Percentiles rank a stretch among this genome's conserved stretches.
phyloP scores from a whole-genome alignment of 148 eudicot species.

The Heliosperma pusillum region DNA sequence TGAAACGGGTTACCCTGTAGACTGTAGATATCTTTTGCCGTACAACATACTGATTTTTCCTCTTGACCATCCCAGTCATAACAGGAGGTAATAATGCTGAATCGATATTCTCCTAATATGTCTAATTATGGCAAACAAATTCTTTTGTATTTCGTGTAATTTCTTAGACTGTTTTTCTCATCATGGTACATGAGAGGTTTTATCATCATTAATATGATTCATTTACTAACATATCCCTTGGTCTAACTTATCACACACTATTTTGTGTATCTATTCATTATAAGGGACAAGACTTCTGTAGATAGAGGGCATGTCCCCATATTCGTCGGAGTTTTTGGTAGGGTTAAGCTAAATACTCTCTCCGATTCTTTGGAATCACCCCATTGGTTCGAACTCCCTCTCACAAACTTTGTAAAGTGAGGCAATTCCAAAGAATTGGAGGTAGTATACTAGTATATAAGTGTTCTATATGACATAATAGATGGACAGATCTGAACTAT shows the following conservation, averaged over 20 bases:
- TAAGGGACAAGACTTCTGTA: neutral
- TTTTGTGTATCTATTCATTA: neutral
- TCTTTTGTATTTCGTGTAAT: neutral
- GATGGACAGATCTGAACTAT: neutral
- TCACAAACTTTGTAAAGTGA: too few species aligned
- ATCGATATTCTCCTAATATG: neutral
- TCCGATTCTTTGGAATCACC: too few species aligned
- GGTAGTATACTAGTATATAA: too few species aligned
- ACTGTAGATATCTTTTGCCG: slow-evolving; percentile 16
- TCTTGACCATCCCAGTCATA: slow-evolving; percentile 8
- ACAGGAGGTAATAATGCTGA: slow-evolving; percentile 16
- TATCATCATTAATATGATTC: too few species aligned
- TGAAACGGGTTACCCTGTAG: slow-evolving; percentile 7
- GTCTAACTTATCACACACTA: too few species aligned
- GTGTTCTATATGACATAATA: too few species aligned
- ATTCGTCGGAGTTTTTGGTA: neutral
- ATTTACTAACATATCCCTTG: too few species aligned
- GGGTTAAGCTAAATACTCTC: neutral
- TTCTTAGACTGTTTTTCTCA: neutral
- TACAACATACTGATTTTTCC: slow-evolving; percentile 15
- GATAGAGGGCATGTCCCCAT: neutral
- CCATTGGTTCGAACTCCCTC: neutral
- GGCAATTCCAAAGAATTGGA: too few species aligned
- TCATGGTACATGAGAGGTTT: neutral
- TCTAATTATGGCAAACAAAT: neutral